phyloP scores from a whole-genome alignment of 148 eudicot genomes.

The Talinum fruticosum region DNA sequence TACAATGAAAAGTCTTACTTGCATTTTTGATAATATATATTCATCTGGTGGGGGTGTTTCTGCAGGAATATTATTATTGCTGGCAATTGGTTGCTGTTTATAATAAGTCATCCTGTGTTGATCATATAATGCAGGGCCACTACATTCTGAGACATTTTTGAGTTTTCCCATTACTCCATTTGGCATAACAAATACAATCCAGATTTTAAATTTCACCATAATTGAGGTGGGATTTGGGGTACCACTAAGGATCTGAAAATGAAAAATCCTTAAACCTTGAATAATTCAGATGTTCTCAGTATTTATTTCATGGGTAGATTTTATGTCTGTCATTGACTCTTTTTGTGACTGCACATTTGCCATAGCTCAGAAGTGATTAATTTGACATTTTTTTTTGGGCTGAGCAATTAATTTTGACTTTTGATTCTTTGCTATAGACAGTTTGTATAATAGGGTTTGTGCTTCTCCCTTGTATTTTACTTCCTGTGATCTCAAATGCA shows the following conservation, averaged over 20 bases:
- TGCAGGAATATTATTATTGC: background rate
- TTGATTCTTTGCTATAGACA: background rate
- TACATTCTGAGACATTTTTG: constrained; percentile 17
- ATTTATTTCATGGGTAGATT: background rate
- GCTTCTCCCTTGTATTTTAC: background rate
- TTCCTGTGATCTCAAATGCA: background rate
- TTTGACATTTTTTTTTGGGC: no score
- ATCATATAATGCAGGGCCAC: constrained; percentile 26
- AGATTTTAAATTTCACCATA: background rate
- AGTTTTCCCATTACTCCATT: constrained; percentile 10
- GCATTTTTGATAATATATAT: background rate
- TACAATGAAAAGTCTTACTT: constrained; percentile 4
- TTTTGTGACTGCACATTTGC: background rate
- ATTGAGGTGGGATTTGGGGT: background rate
- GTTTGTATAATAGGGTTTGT: background rate
- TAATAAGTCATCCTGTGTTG: constrained; percentile 15
- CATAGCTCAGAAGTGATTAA: background rate
- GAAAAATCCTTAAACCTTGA: background rate
- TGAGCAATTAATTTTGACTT: no score
- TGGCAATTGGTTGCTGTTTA: constrained; percentile 18
- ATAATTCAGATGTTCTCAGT: background rate
- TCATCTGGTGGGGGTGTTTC: constrained; percentile 10
- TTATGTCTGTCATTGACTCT: background rate
- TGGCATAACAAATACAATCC: constrained; percentile 6
- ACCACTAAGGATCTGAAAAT: constrained; percentile 1